Conservation (phyloP, 306 rosid species). For the Malus orientalis region DNA sequence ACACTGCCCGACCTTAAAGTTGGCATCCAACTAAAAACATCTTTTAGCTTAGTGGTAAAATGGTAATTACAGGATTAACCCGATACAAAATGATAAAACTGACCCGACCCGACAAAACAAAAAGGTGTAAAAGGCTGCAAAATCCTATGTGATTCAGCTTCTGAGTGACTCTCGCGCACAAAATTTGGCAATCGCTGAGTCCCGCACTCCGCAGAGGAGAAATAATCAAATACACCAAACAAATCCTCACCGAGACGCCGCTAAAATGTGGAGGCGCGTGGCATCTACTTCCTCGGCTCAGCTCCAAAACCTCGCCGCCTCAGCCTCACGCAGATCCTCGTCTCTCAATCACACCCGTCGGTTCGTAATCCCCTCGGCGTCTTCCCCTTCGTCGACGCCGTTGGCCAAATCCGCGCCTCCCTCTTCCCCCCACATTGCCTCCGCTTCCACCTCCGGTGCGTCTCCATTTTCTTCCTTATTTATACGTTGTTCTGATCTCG, state of each 20-base stretch:
- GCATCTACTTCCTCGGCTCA: constrained; percentile 2
- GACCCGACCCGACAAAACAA: background rate
- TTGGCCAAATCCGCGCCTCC: constrained; percentile 2
- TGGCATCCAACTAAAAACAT: background rate
- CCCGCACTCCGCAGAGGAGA: background rate
- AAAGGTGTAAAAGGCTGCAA: background rate
- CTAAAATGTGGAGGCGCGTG: constrained; percentile 25
- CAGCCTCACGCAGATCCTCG: constrained; percentile 6
- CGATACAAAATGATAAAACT: background rate
- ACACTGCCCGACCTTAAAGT: background rate
- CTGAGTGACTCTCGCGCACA: background rate
- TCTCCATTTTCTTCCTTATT: background rate
- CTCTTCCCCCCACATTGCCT: background rate
- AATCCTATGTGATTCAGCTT: background rate
- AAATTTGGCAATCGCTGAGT: background rate
- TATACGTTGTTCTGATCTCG: background rate
- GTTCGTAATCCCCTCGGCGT: constrained; percentile 3
- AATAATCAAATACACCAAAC: background rate
- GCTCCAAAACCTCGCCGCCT: constrained; percentile 2
- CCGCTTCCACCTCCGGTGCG: background rate
- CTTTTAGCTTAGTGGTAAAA: background rate
- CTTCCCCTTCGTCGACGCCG: constrained; percentile 9
- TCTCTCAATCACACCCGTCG: constrained; percentile 7
- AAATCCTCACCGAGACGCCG: background rate
- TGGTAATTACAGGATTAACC: background rate